These are phyloP conservation scores for Naganishia friedmannii DNA, from an alignment of 768 basidiomycete species.

Conservation along the genomic window DNA sequence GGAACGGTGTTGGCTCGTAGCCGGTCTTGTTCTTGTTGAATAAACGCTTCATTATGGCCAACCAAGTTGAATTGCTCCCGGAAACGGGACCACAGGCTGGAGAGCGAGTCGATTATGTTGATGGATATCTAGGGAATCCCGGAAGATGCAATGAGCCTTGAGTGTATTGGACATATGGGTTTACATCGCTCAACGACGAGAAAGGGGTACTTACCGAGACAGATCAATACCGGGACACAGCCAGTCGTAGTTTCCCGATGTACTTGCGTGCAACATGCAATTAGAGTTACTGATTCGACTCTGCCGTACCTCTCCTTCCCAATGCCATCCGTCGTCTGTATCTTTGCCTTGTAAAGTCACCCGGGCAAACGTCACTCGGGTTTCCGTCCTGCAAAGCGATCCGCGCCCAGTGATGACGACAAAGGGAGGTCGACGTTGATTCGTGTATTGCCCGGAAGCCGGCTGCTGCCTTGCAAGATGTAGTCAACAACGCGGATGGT, in stretches of 20 bases:
- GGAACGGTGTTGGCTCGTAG: constrained; percentile 17
- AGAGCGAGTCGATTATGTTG: background rate
- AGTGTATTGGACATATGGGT: background rate
- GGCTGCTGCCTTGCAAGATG: background rate
- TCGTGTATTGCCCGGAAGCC: background rate
- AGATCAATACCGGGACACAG: background rate
- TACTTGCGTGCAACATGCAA: constrained; percentile 12
- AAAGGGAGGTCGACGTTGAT: constrained; percentile 9
- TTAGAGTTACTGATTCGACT: background rate
- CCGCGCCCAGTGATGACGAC: background rate
- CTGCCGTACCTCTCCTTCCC: background rate
- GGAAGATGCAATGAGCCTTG: background rate
- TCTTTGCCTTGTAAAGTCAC: background rate
- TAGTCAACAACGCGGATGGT: background rate
- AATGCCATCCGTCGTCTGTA: too few species aligned
- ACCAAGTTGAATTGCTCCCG: background rate
- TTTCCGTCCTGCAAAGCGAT: background rate
- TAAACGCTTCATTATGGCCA: constrained; percentile 7
- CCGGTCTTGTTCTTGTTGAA: constrained; percentile 22
- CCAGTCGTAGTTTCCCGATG: background rate
- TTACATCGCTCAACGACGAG: background rate
- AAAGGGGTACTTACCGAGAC: constrained; percentile 1
- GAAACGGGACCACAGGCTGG: background rate
- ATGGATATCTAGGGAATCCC: background rate
- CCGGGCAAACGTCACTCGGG: background rate